phyloP scores from a whole-genome alignment of 2,329 filamentous ascomycete species.

The Ophiocordyceps australis region DNA sequence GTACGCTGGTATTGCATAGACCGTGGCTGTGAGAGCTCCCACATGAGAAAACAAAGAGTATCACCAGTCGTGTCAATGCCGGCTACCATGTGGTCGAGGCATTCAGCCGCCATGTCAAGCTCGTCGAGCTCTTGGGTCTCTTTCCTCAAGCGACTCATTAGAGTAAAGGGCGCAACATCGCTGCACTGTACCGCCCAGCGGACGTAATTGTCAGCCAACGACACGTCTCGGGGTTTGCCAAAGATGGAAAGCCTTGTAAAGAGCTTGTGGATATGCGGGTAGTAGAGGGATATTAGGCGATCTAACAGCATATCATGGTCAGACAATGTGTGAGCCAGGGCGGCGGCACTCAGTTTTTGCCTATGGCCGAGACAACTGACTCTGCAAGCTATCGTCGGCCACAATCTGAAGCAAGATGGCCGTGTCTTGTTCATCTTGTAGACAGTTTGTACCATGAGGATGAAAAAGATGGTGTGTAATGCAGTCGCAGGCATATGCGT shows the following conservation, averaged over 20 bases:
- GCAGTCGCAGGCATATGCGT: conserved; percentile 53
- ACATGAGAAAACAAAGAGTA: conserved; percentile 52
- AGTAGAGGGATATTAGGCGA: conserved; percentile 39
- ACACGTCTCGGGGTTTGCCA: conserved; percentile 35
- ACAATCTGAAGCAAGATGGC: conserved; percentile 51
- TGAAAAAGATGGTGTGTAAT: conserved; percentile 53
- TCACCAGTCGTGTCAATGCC: conserved; percentile 59
- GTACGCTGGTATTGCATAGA: conserved; percentile 30
- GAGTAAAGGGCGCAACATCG: conserved; percentile 32
- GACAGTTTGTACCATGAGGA: conserved; percentile 42
- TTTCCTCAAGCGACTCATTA: conserved; percentile 38
- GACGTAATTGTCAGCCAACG: conserved; percentile 40
- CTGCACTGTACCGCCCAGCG: conserved; percentile 27
- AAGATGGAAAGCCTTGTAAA: conserved; percentile 25
- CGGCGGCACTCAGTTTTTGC: too few species aligned
- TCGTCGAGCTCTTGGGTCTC: conserved; percentile 26
- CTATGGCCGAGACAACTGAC: conserved; percentile 18
- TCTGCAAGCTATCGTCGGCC: conserved; percentile 48
- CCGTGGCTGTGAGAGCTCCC: conserved; percentile 45
- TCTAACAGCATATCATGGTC: too few species aligned
- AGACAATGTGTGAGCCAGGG: too few species aligned
- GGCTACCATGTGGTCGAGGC: conserved; percentile 53
- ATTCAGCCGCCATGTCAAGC: conserved; percentile 45
- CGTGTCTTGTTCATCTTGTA: conserved; percentile 35
- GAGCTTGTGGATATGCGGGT: conserved; percentile 28